These are phyloP conservation scores for Melanogaster broomeanus DNA, from an alignment of 768 basidiomycete species.

Conservation along the genomic window DNA sequence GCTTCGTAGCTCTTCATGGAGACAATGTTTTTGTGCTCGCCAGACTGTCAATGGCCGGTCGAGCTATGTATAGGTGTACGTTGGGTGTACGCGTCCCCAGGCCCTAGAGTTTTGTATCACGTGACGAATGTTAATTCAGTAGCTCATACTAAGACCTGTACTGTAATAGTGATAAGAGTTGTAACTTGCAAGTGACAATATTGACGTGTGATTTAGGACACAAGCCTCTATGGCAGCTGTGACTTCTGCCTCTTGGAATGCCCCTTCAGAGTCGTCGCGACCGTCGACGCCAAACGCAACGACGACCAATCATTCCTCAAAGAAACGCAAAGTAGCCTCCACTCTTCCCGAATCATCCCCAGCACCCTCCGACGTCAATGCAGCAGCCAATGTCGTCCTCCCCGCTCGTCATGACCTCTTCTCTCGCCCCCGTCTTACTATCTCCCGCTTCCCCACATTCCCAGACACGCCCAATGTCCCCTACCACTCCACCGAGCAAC, in stretches of 20 bases:
- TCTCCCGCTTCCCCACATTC: slow-evolving; percentile 76
- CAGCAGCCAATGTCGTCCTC: slow-evolving; percentile 51
- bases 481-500: slow-evolving; percentile 68
- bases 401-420: slow-evolving; percentile 69
- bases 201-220: too few relatives aligned
- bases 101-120: too few relatives aligned
- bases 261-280: slow-evolving; percentile 34
- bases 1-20: too few relatives aligned
- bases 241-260: slow-evolving; percentile 16
- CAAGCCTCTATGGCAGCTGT: slow-evolving; percentile 15
- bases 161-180: too few relatives aligned
- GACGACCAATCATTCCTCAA: slow-evolving; percentile 20
- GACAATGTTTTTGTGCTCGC: too few relatives aligned
- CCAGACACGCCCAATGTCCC: slow-evolving; percentile 52
- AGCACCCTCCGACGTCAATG: slow-evolving; percentile 56
- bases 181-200: too few relatives aligned
- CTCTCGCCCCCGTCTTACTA: slow-evolving; percentile 66
- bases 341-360: slow-evolving; percentile 47
- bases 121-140: slow-evolving; percentile 15
- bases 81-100: neutral
- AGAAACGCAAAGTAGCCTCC: slow-evolving; percentile 58
- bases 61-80: neutral
- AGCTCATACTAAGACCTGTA: neutral
- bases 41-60: too few relatives aligned
- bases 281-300: slow-evolving; percentile 32